Base-by-base conservation (phyloP, 2,329 filamentous ascomycete genomes). In the Trichoderma aggressivum region DNA sequence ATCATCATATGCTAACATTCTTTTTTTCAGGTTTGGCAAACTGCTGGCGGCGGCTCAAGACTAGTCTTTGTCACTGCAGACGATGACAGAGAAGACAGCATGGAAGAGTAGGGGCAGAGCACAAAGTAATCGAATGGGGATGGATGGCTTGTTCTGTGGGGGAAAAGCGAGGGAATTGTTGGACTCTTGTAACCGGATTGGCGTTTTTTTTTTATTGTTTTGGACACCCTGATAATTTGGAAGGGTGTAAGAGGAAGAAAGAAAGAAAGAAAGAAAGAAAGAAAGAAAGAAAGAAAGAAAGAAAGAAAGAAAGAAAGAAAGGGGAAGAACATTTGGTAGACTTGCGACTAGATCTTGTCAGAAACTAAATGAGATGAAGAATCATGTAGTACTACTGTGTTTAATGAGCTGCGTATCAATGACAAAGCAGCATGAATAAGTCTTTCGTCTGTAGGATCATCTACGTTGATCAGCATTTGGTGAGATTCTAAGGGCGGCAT, bases 21-120 rank as follows among this genome's bases (percentile, higher is more conserved):
- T 63, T 64, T 61, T 47, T 11, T 39, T n/a, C 36, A 94, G 92
- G 86, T 94, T 74, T 94, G 92, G 92, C 92, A 94, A 90, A 91
- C 92, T 47, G 86, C 90, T 74, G 90, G 89, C 73, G 90, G 90
- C 74, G 91, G 91, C 71, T 89, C 89, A 43, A 87, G 91, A 74
- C 84, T 94, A 70, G 86, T 93, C 36, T 94, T 94, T 78, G 86
- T 94, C 78, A 90, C 88, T 36, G 84, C 86, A 21, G 84, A 83
- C 71, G 85, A 88, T 72, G 88, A 82, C 26, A 72, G 71, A 32
- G 81, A 87, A 64, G 85, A 86, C 71, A 83, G 83, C 39, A 86
- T 87, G 82, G 85, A 86, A 53, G 76, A 76, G 72, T 47, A 47
- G n/a, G 43, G 18, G 43, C 43, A 47, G 43, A 47, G 8, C 18